These are phyloP conservation scores for Trichoderma gamsii DNA, from an alignment of 495 filamentous ascomycete species.

Conservation along the genomic window DNA sequence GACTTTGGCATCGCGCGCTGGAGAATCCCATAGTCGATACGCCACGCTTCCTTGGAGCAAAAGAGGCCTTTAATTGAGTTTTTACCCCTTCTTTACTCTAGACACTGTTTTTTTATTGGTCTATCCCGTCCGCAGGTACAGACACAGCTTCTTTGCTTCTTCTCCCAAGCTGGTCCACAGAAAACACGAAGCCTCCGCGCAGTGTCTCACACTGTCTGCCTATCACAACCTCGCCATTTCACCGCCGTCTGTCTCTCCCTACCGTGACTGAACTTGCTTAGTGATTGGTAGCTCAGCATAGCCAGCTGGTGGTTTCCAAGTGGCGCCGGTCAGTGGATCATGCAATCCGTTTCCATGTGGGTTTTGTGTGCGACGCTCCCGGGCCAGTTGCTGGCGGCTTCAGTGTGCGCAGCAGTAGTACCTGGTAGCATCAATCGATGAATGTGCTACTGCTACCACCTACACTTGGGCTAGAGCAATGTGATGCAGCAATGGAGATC, in stretches of 20 bases:
- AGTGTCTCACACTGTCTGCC: slow-evolving; percentile 13
- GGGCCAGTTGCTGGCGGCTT: background rate
- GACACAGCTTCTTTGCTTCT: too few species aligned
- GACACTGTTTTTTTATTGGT: too few species aligned
- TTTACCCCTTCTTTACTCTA: too few species aligned
- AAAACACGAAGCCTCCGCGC: background rate
- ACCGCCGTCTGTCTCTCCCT: background rate
- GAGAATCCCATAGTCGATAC: background rate
- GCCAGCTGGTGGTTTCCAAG: slow-evolving; percentile 2
- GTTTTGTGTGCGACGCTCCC: slow-evolving; percentile 6
- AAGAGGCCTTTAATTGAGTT: background rate
- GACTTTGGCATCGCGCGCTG: slow-evolving; percentile 5
- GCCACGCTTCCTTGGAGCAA: too few species aligned
- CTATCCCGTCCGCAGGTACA: background rate
- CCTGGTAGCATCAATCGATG: too few species aligned
- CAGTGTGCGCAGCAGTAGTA: too few species aligned
- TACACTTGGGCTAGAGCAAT: too few species aligned
- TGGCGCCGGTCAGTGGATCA: slow-evolving; percentile 1
- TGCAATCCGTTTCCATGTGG: background rate
- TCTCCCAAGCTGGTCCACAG: background rate
- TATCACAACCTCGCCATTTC: background rate
- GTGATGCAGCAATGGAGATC: background rate
- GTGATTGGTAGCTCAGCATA: background rate
- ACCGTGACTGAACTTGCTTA: background rate
- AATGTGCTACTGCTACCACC: too few species aligned